Evolutionary conservation across 495 filamentous ascomycete species (phyloP), one percentile per base, ranked within the genome.

Genomic region (Stereocaulon alpinum): DNA sequence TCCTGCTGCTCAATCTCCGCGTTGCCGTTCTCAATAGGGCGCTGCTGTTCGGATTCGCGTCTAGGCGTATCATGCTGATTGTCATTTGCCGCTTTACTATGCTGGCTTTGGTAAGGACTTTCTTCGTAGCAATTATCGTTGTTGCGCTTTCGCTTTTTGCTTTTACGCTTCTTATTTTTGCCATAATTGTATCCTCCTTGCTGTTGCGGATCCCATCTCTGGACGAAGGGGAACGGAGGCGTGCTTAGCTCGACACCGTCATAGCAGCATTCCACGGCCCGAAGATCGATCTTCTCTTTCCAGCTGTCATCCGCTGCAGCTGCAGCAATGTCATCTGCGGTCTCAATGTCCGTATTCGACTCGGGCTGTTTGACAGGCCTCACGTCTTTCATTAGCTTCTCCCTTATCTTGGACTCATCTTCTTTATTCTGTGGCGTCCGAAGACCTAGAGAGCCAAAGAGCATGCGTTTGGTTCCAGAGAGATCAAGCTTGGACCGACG

Each of bases 151-250:
- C 76, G 76, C 60, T 85, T 82, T 52, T 79, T 77, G 56, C 74
- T 69, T 62, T 82, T 83, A 52, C 76, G 73, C 65, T 83, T 82
- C 63, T 78, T 81, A 5, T 11, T 41, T n/a, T 70, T 74, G 2
- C 72, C 71, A 42, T 76, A 72, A 10, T 65, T 71, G 47, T 72
- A 75, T 4, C 70, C 65, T 32, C 60, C 59, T 64, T 82, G 74
- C 59, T 91, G 86, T 55, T 88, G 84, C 4, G 79, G 74, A 71
- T 96, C 88, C 91, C 90, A 96, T 55, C 86, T 82, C 69, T 95
- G 89, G 14, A 84, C 73, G 63, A 97, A 98, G 0, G 93, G 93
- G 67, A 95, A 97, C 3, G 88, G 87, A 0, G 93, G 91, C 22
- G 84, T 78, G 57, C 81, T 89, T 37, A 96, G 75, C 58, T 82